Base-by-base conservation (phyloP, 768 basidiomycete genomes). In the Pulveroboletus frians region DNA sequence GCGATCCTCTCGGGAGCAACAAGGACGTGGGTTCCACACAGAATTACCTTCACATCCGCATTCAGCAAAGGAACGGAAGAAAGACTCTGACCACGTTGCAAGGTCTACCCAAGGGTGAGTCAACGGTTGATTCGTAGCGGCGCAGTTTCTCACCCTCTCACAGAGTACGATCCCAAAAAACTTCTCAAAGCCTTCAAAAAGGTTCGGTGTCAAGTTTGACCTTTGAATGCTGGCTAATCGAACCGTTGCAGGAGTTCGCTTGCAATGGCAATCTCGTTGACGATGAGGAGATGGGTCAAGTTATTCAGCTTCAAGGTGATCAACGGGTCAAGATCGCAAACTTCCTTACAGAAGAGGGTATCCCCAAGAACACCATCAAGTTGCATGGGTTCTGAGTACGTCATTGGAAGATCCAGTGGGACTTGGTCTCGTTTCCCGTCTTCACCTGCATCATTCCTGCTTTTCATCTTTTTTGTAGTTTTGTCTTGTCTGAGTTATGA, bases 151-250 rank as follows among this genome's bases (percentile, higher is more conserved):
- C 40, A 56, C 30, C 58, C 13, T 37, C 34, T 20, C 35, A n/a
- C 66, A 93, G 92, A 93, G 73, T 97, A 95, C 71, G 92, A 97
- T 70, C 79, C 84, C 58, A 98, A 96, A 84, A 99, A 98, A 75
- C 79, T 99, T 56, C 77, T 98, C 71, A 98, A 98, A 71, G 93
- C 90, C 13, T 96, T 98, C 78, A 99, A 98, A 81, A 99, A 97
- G 86, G 92, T 88, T 50, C 40, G 51, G 3, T 15, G 8, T 39
- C 27, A 7, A 1, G n/a, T 34, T 11, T 27, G 4, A 11, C 49
- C 3, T 37, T n/a, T 10, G 26, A 26, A 32, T 15, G 27, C 40
- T 54, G 39, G 61, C 52, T 51, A 11, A 62, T 30, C 15, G 8
- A 27, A 18, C 14, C 14, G 7, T 36, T 43, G 10, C 58, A 94